Evolutionary conservation across 106 monocot genomes (phyloP).

Genomic region (Dioscorea alata): DNA sequence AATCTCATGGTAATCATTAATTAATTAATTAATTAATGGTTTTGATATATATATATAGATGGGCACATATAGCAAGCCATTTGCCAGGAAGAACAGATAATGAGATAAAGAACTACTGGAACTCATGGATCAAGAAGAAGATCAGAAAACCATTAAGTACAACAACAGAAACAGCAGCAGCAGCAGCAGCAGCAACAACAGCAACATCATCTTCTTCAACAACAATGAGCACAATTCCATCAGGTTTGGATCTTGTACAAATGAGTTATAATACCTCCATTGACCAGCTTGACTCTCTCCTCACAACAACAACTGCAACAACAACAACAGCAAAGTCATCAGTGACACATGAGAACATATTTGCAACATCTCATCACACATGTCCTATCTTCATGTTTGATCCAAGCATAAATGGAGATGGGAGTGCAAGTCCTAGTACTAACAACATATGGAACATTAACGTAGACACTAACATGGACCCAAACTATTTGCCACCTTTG

Average conservation of each 20-base stretch:
- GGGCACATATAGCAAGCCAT: constrained; percentile 76
- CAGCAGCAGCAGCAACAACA: not conserved
- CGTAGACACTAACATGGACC: constrained; percentile 5
- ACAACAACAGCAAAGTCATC: constrained; percentile 2
- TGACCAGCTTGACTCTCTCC: constrained; percentile 23
- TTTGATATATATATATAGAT: constrained; percentile 22
- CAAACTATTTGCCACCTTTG: constrained; percentile 38
- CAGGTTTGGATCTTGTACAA: not conserved
- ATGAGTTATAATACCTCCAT: constrained; percentile 2
- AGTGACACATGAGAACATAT: constrained; percentile 1
- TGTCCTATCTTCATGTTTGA: constrained; percentile 47
- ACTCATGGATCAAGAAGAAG: constrained; percentile 80
- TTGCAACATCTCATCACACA: constrained; percentile 5
- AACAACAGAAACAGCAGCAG: not conserved
- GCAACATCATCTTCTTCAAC: no score
- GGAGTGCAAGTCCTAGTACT: not conserved
- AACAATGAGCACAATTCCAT: not conserved
- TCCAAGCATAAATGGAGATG: not conserved
- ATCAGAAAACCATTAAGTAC: constrained; percentile 23
- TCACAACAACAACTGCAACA: constrained; percentile 9
- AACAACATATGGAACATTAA: constrained; percentile 18
- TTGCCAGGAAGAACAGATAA: constrained; percentile 67
- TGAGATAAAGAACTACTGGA: constrained; percentile 79
- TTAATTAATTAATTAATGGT: not conserved
- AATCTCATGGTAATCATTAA: not conserved